phyloP scores from a whole-genome alignment of 176 grass and related monocot genomes.

The Metroxylon sagu region DNA sequence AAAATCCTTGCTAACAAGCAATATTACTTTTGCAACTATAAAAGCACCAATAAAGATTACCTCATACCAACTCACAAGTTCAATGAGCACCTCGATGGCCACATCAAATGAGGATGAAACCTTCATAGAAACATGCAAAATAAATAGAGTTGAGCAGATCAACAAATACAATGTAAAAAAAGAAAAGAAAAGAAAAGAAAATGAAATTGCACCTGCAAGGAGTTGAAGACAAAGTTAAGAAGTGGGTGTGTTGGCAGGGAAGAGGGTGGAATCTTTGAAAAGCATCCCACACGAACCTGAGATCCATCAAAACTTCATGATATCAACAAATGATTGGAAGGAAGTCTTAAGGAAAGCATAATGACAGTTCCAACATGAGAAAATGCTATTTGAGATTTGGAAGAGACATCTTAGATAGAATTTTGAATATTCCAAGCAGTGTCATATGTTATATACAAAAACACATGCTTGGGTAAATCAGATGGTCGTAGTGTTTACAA shows the following conservation, averaged over 20 bases:
- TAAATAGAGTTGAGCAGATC: constrained; percentile 31
- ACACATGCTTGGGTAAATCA: no score
- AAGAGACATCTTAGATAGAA: no score
- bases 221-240: constrained; percentile 81
- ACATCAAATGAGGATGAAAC: constrained; percentile 76
- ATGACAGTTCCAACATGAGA: not conserved
- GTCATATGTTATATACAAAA: no score
- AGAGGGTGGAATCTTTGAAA: constrained; percentile 48
- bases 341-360: no score
- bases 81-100: constrained; percentile 79
- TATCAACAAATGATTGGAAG: not conserved
- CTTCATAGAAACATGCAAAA: constrained; percentile 31
- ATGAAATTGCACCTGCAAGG: constrained; percentile 63
- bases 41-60: constrained; percentile 33
- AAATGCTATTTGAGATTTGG: not conserved
- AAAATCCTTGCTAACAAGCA: no score
- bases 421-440: no score
- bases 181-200: not conserved
- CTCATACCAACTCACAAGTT: constrained; percentile 79
- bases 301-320: constrained; percentile 1
- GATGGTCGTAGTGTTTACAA: no score
- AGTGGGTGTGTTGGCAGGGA: constrained; percentile 50
- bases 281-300: constrained; percentile 73
- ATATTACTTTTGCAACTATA: no score
- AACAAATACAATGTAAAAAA: not conserved